Evolutionary conservation across 1,139 yeast genomes (phyloP).

Genomic region (Waltiozyma sp.): DNA sequence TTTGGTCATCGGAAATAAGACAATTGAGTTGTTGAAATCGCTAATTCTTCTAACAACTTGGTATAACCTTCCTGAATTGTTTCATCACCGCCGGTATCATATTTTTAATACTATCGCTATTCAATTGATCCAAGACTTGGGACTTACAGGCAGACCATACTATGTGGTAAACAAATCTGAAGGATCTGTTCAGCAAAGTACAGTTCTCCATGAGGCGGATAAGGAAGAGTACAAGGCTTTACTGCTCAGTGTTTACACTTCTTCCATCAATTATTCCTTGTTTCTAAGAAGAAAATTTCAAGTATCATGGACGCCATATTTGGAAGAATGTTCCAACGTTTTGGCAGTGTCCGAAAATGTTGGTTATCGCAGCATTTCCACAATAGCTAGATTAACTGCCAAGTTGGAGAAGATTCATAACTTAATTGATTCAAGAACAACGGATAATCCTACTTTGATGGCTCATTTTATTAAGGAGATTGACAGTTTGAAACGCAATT

Average conservation of each 20-base stretch:
- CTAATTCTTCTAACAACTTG: slow-evolving; percentile 55
- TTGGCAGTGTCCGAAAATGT: slow-evolving; percentile 30
- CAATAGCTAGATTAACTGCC: slow-evolving; percentile 48
- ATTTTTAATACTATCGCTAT: slow-evolving; percentile 55
- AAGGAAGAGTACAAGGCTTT: slow-evolving; percentile 32
- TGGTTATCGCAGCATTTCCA: slow-evolving; percentile 34
- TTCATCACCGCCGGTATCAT: slow-evolving; percentile 69
- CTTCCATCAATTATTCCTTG: slow-evolving; percentile 41
- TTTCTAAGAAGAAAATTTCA: slow-evolving; percentile 41
- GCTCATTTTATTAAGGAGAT: slow-evolving; percentile 34
- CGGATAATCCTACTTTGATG: slow-evolving; percentile 24
- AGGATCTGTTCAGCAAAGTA: slow-evolving; percentile 24
- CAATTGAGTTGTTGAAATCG: slow-evolving; percentile 55
- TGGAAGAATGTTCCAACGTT: slow-evolving; percentile 48
- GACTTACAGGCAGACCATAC: slow-evolving; percentile 45
- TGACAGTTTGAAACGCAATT: slow-evolving; percentile 18
- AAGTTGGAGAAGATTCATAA: slow-evolving; percentile 54
- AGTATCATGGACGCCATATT: slow-evolving; percentile 36
- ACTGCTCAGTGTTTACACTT: slow-evolving; percentile 36
- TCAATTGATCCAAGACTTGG: slow-evolving; percentile 66
- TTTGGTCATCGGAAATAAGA: slow-evolving; percentile 61
- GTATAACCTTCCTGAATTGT: slow-evolving; percentile 79
- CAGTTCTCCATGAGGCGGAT: slow-evolving; percentile 19
- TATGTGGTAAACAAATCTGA: slow-evolving; percentile 30
- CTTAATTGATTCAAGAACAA: slow-evolving; percentile 31